Base-by-base conservation (phyloP, 176 grass and related monocot species). In the Aegilops tauschii region DNA sequence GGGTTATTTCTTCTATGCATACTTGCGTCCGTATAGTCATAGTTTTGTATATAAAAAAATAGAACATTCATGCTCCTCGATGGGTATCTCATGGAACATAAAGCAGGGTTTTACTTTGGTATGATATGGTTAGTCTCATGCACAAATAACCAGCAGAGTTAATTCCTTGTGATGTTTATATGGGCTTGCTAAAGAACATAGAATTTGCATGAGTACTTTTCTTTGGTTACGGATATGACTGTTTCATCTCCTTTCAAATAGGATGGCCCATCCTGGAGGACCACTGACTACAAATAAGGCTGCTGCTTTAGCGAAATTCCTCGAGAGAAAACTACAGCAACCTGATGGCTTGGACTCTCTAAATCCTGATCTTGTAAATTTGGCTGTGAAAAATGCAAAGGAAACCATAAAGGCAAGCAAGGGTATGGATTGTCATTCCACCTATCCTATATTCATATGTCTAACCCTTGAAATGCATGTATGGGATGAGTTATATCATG, bases 241-340 rank as follows among this genome's bases (percentile, higher is more conserved):
- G 18, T 85, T 70, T 88, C 54, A 58, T 77, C 37, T 78, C 73
- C 78, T 71, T 61, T 88, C 31, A 65, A 82, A 88, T 76, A 99
- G 94, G 75, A 88, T 92, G 85, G 90, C 97, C 79, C 94, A 99
- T 89, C 94, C 97, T 28, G 89, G 94, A 73, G 94, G 97, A 81
- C 92, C 94, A 50, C 73, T 99, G 76, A 96, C 90, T 56, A 99
- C 97, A 78, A 96, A 99, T 82, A 99, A 99, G 89, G 97, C 97
- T 88, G 94, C 94, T n/a, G 94, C 97, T 36, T 90, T 99, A 80
- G 97, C 92, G 20, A 99, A 96, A 75, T 99, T 99, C 83, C 92
- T 99, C 2, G 94, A 99, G 92, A 93, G 97, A 80, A 99, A 99
- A 80, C 94, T 99, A 52, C 94, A 94, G 87, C 89, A 94, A 42